phyloP scores from a whole-genome alignment of 495 filamentous ascomycete species.

The Articulospora tetracladia region DNA sequence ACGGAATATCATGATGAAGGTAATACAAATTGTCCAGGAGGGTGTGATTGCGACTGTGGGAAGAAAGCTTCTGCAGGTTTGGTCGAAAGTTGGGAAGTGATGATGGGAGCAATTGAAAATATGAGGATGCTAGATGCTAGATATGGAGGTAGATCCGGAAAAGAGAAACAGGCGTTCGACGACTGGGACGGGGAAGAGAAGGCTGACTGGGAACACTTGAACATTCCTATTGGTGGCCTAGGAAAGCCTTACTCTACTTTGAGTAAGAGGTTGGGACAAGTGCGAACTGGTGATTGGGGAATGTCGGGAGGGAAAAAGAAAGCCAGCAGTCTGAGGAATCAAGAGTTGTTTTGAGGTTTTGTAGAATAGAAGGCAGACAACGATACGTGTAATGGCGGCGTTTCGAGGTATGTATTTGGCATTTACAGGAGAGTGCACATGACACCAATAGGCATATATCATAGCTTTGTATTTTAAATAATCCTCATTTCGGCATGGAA shows the following conservation, averaged over 20 bases:
- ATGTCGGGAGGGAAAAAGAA: conserved; percentile 19
- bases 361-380: background rate
- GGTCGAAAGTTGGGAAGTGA: conserved; percentile 28
- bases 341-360: conserved; percentile 14
- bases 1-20: conserved; percentile 45
- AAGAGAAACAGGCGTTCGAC: conserved; percentile 1
- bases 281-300: conserved; percentile 24
- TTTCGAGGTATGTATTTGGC: background rate
- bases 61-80: conserved; percentile 19
- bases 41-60: conserved; percentile 37
- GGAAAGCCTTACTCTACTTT: conserved; percentile 18
- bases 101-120: conserved; percentile 25
- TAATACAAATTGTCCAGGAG: conserved; percentile 38
- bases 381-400: no score
- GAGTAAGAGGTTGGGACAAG: conserved; percentile 21
- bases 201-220: conserved; percentile 15
- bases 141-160: background rate
- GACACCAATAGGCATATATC: no score
- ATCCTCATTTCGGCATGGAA: no score
- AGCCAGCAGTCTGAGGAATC: conserved; percentile 24
- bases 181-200: conserved; percentile 22
- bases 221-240: conserved; percentile 5
- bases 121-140: conserved; percentile 17
- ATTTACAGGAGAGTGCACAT: no score
- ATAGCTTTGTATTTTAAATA: no score